Base-by-base conservation (phyloP, 1,284 basidiomycete genomes). In the Sanghuangporus weigelae region DNA sequence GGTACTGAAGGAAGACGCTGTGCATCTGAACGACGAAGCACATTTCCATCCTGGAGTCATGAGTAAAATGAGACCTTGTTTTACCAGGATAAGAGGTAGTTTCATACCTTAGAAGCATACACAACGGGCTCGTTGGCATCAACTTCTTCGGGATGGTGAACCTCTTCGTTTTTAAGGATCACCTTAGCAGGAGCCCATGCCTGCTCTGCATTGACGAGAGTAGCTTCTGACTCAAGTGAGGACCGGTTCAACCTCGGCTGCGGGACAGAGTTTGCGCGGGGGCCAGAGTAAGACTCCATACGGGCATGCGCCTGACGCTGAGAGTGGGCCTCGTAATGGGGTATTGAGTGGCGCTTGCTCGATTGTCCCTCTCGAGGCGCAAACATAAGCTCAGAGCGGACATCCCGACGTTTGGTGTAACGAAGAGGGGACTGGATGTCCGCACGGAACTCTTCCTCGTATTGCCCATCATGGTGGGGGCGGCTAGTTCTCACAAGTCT, bases 21-120 rank as follows among this genome's bases (percentile, higher is more conserved):
- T 39, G 58, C 58, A 12, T 26, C 48, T 23, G 58, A 60, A 12
- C 58, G 58, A 48, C 31, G 58, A 26, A 60, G 58, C 10, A 7
- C 1, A 16, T 36, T 21, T 46, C 46, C 16, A 49, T 36, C 14
- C 3, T 10, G 8, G 3, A 6, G 35, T 11, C 44, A 38, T 49
- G 16, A 59, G 26, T 36, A 31, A 36, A 26, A 14, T 51, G 7
- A 26, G 21, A 7, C 10, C 31, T n/a, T 35, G 23, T 7, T 21
- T 51, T 26, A 46, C 21, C 44, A 16, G 44, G 1, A 2, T 21
- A 19, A n/a, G 6, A 19, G 10, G 21, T 11, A n/a, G 6, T n/a
- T 46, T 16, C 3, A 0, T 46, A 46, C 44, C 10, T 46, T 19
- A 19, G 44, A 16, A 46, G n/a, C 44, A 14, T 46, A 16, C 1